These are phyloP conservation scores for Alternaria dauci DNA, from an alignment of 2,329 filamentous ascomycete genomes.

Conservation along the genomic window DNA sequence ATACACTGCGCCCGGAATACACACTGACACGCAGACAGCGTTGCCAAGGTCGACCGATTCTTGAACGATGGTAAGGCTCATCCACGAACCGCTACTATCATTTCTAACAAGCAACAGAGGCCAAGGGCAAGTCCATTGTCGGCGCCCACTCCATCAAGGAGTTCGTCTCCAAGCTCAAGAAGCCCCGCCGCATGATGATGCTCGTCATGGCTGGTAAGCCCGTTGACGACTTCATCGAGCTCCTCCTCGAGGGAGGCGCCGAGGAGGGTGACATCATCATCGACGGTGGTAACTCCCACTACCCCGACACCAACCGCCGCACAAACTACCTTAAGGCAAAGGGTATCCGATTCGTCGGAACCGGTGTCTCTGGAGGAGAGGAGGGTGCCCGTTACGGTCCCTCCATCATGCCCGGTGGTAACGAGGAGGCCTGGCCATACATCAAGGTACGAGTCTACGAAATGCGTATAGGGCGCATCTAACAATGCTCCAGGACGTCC, in stretches of 20 bases:
- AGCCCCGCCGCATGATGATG: constrained; percentile 95
- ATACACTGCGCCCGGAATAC: neutral
- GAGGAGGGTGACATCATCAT: constrained; percentile 91
- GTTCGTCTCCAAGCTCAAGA: constrained; percentile 97
- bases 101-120: constrained; percentile 52
- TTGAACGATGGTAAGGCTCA: constrained; percentile 68
- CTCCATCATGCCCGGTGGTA: constrained; percentile 98
- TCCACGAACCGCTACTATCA: neutral
- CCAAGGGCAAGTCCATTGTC: constrained; percentile 84
- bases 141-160: constrained; percentile 94
- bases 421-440: constrained; percentile 96
- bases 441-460: constrained; percentile 70
- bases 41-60: constrained; percentile 97
- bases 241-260: constrained; percentile 69
- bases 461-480: constrained; percentile 15
- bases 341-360: constrained; percentile 94
- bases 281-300: constrained; percentile 99
- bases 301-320: constrained; percentile 97
- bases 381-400: constrained; percentile 98
- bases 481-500: constrained; percentile 71
- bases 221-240: constrained; percentile 98
- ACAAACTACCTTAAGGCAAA: constrained; percentile 86
- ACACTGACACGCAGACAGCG: constrained; percentile 52
- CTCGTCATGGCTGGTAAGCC: constrained; percentile 98
- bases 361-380: constrained; percentile 98